Evolutionary conservation across 495 filamentous ascomycete genomes (phyloP).

Genomic region (Xylaria cubensis): DNA sequence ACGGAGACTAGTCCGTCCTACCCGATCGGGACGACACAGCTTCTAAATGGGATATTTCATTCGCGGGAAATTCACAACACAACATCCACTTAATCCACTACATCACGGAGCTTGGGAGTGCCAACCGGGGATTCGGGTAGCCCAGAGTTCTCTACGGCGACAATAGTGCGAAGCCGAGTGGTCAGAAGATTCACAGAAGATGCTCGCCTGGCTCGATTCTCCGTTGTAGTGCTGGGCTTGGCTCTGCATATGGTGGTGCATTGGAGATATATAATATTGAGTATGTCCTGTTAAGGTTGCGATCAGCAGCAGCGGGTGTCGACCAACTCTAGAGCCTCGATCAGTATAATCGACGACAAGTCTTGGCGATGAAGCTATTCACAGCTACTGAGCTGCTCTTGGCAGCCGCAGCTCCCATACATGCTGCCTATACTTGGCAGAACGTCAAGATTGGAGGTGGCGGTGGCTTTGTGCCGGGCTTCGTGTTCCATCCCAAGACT

Average conservation of each 20-base stretch:
- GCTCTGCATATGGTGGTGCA: background rate
- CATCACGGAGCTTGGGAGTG: constrained; percentile 6
- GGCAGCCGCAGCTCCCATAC: constrained; percentile 33
- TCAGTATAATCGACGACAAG: constrained; percentile 1
- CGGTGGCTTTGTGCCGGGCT: constrained; percentile 66
- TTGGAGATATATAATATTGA: constrained; percentile 10
- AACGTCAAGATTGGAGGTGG: constrained; percentile 60
- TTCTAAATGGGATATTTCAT: constrained; percentile 12
- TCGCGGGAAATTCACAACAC: constrained; percentile 27
- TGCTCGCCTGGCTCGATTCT: background rate
- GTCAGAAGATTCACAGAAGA: background rate
- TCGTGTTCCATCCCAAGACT: constrained; percentile 63
- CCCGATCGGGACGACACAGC: constrained; percentile 21
- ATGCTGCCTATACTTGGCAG: constrained; percentile 50
- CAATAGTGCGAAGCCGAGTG: background rate
- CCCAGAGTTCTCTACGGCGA: background rate
- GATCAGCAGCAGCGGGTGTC: constrained; percentile 17
- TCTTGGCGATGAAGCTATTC: constrained; percentile 41
- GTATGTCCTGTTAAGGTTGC: background rate
- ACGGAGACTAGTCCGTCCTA: constrained; percentile 16
- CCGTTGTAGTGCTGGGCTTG: background rate
- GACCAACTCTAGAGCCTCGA: background rate
- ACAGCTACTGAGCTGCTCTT: constrained; percentile 45
- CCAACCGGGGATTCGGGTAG: constrained; percentile 4
- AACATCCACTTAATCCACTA: constrained; percentile 14